Evolutionary conservation across 805 yeast genomes (phyloP), one percentile per base, ranked within the genome.

Genomic region (Teunomyces funiuensis): DNA sequence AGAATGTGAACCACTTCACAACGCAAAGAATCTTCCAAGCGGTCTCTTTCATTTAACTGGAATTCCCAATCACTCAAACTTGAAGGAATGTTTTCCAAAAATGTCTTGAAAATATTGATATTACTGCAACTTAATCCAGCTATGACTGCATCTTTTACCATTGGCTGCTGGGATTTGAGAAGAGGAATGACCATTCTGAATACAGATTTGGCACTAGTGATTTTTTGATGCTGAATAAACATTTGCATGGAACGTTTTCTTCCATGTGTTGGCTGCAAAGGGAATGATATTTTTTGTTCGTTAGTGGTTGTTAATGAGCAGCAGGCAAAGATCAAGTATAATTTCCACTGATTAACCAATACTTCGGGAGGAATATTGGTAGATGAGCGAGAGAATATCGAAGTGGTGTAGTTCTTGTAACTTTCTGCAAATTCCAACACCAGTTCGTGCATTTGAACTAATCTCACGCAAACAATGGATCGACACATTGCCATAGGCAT

Each of bases 401-500:
- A 67, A 1, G 69, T 37, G 26, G 71, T 62, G 54, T 63, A 55
- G 47, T 60, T 64, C 49, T 46, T 63, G 53, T 50, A 55, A 33
- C 66, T 74, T 14, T 73, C 78, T 2, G 85, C 76, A 40, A 79
- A 73, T 7, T 77, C 76, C 27, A 79, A 66, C 26, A 85, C 74
- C 20, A 76, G 73, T 55, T 85, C 90, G 58, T 84, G 88, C 60
- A 93, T 78, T 52, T 88, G 96, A 4, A 90, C 95, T 42, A 93
- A 61, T 39, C 97, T 65, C 14, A 87, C 83, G 62, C 98, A 91
- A 6, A 93, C 95, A 46, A 87, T 83, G 2, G 95, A 85, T 6
- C 99, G 77, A 47, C 96, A 88, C 42, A 93, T 69, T 0, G 98
- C 99, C 61, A 91, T 88, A 0, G 96, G 91, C 57, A 91, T 83